These are phyloP conservation scores for Poa pratensis DNA, from an alignment of 176 grass and related monocot species.

Conservation along the genomic window DNA sequence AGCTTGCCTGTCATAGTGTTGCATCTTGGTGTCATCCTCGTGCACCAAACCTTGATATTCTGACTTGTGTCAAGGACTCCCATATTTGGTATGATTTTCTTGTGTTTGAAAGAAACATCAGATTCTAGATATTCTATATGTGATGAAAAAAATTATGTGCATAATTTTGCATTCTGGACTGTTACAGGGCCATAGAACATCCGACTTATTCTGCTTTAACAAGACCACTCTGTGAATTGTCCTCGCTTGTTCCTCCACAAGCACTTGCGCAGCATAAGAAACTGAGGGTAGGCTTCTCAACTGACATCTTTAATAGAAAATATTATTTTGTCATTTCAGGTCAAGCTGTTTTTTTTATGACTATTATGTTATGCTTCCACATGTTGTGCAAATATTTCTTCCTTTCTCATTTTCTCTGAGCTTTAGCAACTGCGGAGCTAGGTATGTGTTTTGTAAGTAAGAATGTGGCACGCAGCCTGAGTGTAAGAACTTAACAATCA, in stretches of 20 bases:
- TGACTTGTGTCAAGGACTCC: slow-evolving; percentile 99
- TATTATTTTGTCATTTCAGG: slow-evolving; percentile 21
- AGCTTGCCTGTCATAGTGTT: slow-evolving; percentile 98
- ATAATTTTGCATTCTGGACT: slow-evolving; percentile 44
- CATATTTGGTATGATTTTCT: slow-evolving; percentile 87
- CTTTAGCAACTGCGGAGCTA: not conserved
- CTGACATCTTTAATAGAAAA: slow-evolving; percentile 26
- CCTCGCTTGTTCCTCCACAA: slow-evolving; percentile 96
- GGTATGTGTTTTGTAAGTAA: slow-evolving; percentile 11
- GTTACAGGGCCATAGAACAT: slow-evolving; percentile 95
- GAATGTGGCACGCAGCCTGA: not conserved
- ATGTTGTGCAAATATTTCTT: slow-evolving; percentile 30
- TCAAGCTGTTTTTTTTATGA: slow-evolving; percentile 15
- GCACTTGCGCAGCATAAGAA: slow-evolving; percentile 84
- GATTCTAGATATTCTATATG: slow-evolving; percentile 24
- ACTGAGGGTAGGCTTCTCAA: slow-evolving; percentile 76
- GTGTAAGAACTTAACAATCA: slow-evolving; percentile 4
- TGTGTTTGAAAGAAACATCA: slow-evolving; percentile 22
- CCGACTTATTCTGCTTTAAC: slow-evolving; percentile 99
- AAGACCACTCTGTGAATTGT: slow-evolving; percentile 93
- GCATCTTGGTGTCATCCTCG: slow-evolving; percentile 99
- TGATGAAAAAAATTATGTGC: slow-evolving; percentile 21
- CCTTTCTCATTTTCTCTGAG: not conserved
- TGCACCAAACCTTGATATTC: slow-evolving; percentile 98
- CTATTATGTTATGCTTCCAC: slow-evolving; percentile 2